Evolutionary conservation across 2,329 filamentous ascomycete genomes (phyloP).

Genomic region (Cyphellophora attinorum): DNA sequence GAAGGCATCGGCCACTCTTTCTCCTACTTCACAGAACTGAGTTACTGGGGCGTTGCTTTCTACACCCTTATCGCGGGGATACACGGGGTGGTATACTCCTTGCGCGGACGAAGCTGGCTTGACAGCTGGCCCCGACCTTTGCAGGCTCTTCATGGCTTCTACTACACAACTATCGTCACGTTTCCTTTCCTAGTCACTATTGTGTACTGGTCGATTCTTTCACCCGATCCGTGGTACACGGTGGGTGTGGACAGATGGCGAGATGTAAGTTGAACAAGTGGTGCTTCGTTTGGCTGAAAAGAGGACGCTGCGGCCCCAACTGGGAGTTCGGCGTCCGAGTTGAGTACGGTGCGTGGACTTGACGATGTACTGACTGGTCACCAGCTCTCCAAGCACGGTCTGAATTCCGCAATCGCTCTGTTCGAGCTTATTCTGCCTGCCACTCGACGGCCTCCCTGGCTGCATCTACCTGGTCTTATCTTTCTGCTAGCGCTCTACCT

Average conservation of each 20-base stretch:
- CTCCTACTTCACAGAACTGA: slow-evolving; percentile 74
- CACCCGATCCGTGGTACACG: slow-evolving; percentile 41
- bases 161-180: slow-evolving; percentile 53
- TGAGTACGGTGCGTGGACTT: no score
- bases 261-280: background rate
- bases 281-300: background rate
- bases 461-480: slow-evolving; percentile 59
- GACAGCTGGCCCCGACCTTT: slow-evolving; percentile 51
- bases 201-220: slow-evolving; percentile 61
- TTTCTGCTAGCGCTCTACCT: slow-evolving; percentile 65
- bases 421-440: slow-evolving; percentile 64
- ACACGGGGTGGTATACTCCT: slow-evolving; percentile 62
- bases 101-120: slow-evolving; percentile 36
- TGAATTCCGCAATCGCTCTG: slow-evolving; percentile 67
- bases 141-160: slow-evolving; percentile 55
- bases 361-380: background rate
- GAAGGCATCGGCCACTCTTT: slow-evolving; percentile 37
- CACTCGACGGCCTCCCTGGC: slow-evolving; percentile 51
- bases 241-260: slow-evolving; percentile 43
- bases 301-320: no score
- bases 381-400: slow-evolving; percentile 57
- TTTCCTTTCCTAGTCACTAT: slow-evolving; percentile 61
- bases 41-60: slow-evolving; percentile 74
- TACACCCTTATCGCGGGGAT: slow-evolving; percentile 61
- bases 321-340: no score